phyloP scores from a whole-genome alignment of 441 rosid genomes.

The Macaranga tanarius region DNA sequence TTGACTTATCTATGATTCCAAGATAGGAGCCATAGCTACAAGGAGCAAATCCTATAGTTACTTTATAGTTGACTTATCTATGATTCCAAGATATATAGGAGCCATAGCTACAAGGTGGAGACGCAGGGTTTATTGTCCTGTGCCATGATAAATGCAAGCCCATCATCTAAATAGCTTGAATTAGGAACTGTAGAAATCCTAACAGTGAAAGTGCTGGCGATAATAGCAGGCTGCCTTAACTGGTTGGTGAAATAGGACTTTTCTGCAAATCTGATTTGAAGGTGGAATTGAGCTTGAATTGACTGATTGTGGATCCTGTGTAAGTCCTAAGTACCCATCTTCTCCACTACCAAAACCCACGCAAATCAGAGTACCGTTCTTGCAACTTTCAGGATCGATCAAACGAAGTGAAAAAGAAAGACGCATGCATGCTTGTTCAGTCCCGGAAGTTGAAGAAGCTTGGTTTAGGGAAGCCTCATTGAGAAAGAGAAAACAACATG shows the following conservation, averaged over 20 bases:
- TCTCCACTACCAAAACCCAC: conserved; percentile 23
- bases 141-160: conserved; percentile 39
- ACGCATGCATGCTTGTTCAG: background rate
- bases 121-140: conserved; percentile 25
- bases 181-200: conserved; percentile 28
- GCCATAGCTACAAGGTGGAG: conserved; percentile 33
- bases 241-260: conserved; percentile 31
- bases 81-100: conserved; percentile 41
- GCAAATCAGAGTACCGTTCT: conserved; percentile 27
- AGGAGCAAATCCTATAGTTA: too few relatives aligned
- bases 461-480: conserved; percentile 3
- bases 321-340: conserved; percentile 31
- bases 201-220: conserved; percentile 38
- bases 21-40: conserved; percentile 39
- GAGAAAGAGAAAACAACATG: conserved; percentile 20
- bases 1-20: conserved; percentile 38
- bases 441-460: conserved; percentile 6
- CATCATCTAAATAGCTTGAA: conserved; percentile 29
- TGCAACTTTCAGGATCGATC: conserved; percentile 21
- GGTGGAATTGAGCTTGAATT: conserved; percentile 17
- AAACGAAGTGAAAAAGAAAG: conserved; percentile 31
- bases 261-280: conserved; percentile 27
- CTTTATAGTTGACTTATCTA: conserved; percentile 32
- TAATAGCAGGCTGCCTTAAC: conserved; percentile 38
- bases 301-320: conserved; percentile 10